Conservation (phyloP, 768 basidiomycete species). For the Heimioporus sp. region DNA sequence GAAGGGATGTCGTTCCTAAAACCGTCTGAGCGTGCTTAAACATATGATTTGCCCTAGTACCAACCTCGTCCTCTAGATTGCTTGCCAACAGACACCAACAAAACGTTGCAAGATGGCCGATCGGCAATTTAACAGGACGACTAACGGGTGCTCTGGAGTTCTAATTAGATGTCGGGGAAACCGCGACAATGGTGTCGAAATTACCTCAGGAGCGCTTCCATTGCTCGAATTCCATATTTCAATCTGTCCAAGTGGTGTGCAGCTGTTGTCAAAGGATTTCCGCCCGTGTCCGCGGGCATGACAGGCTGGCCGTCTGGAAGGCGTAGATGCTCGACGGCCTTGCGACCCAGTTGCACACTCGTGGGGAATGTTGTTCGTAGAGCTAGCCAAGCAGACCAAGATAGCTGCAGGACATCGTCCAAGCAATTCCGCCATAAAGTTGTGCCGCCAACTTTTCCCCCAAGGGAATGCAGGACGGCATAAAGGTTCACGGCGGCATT, state of each 20-base stretch:
- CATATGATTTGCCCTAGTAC: not conserved
- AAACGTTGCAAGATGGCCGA: conserved; percentile 61
- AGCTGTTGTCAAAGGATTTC: conserved; percentile 48
- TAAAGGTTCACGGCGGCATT: conserved; percentile 57
- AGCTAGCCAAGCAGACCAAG: conserved; percentile 58
- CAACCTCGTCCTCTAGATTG: conserved; percentile 45
- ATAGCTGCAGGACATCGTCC: conserved; percentile 65
- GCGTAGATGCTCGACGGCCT: conserved; percentile 1
- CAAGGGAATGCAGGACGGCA: conserved; percentile 61
- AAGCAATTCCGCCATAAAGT: conserved; percentile 73
- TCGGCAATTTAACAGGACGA: conserved; percentile 66
- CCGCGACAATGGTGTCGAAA: not conserved
- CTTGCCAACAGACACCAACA: conserved; percentile 48
- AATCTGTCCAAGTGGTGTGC: conserved; percentile 64
- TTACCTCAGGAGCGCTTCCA: conserved; percentile 58
- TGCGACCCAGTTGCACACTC: conserved; percentile 30
- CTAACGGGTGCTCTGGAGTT: conserved; percentile 46
- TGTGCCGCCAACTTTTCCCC: conserved; percentile 75
- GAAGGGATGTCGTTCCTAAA: conserved; percentile 45
- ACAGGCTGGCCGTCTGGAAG: conserved; percentile 10
- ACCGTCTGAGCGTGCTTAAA: conserved; percentile 3
- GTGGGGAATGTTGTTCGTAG: conserved; percentile 59
- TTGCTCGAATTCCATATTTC: conserved; percentile 47
- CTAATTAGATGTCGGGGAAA: conserved; percentile 1
- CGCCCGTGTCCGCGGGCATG: conserved; percentile 18